A percentile compares a stretch with the other conserved stretches of the same genome.
phyloP scores from a whole-genome alignment of 23 red algal species.

The Agarophyton chilense region DNA sequence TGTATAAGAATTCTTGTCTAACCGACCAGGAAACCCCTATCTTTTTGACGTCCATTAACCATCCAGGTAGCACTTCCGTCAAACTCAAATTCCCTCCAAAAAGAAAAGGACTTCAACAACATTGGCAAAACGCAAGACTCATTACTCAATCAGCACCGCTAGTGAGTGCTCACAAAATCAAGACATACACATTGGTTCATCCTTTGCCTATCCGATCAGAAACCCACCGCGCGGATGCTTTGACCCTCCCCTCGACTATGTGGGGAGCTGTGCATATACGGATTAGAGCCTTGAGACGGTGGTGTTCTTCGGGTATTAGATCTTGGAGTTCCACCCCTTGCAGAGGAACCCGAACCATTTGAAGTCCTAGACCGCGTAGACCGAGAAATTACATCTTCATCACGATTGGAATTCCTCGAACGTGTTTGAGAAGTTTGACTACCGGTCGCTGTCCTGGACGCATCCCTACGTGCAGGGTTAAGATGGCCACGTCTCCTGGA shows the following conservation, averaged over 20 bases:
- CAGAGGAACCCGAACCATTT: conserved; percentile 31
- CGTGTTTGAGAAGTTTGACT: conserved; percentile 37
- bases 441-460: background rate
- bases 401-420: conserved; percentile 11
- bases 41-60: no score
- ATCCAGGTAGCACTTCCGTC: no score
- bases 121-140: background rate
- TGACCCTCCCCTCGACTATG: conserved; percentile 36
- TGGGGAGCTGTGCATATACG: conserved; percentile 29
- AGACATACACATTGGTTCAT: background rate
- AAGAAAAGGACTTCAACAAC: no score
- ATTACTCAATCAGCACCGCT: background rate
- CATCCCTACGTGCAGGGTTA: conserved; percentile 7
- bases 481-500: conserved; percentile 27
- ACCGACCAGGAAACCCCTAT: no score
- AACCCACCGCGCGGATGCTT: conserved; percentile 8
- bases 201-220: background rate
- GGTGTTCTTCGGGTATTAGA: conserved; percentile 13
- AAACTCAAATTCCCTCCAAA: no score
- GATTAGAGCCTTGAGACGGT: background rate
- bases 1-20: no score
- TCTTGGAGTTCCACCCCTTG: conserved; percentile 30
- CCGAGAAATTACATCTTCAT: conserved; percentile 17
- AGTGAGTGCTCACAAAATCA: background rate
- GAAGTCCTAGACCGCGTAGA: conserved; percentile 37